phyloP scores from a whole-genome alignment of 2,329 filamentous ascomycete genomes.

The Fusarium scirpi region DNA sequence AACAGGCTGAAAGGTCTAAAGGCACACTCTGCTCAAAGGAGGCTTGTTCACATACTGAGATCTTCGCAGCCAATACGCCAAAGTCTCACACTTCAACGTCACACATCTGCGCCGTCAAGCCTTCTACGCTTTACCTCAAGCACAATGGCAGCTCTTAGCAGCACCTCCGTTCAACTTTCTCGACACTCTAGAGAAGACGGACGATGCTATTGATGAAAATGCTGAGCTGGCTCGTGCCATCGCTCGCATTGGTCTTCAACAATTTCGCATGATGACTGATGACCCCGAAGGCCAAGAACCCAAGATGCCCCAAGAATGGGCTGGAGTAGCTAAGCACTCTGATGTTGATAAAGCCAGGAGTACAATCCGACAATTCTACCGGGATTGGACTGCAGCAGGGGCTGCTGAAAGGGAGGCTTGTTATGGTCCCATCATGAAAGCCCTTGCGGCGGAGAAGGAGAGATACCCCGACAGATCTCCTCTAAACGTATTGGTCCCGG shows the following conservation, averaged over 20 bases:
- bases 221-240: constrained; percentile 85
- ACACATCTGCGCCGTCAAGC: constrained; percentile 91
- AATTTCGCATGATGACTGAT: constrained; percentile 68
- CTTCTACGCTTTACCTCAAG: constrained; percentile 89
- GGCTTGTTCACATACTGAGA: constrained; percentile 26
- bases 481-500: constrained; percentile 83
- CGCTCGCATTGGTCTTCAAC: constrained; percentile 73
- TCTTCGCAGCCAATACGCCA: constrained; percentile 79
- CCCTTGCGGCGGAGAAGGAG: constrained; percentile 66
- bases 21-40: neutral
- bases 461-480: constrained; percentile 51
- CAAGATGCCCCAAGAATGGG: constrained; percentile 72
- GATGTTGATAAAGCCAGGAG: constrained; percentile 94
- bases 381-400: constrained; percentile 91
- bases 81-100: constrained; percentile 86
- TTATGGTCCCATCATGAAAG: constrained; percentile 78
- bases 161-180: constrained; percentile 85
- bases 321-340: constrained; percentile 73
- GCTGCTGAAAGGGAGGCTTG: constrained; percentile 78
- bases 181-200: constrained; percentile 80
- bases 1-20: neutral
- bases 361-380: constrained; percentile 92
- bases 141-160: constrained; percentile 86
- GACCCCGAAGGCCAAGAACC: constrained; percentile 56
- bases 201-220: constrained; percentile 90